These are phyloP conservation scores for Flaveria sonorensis DNA, from an alignment of 129 eudicot genomes.

Conservation along the genomic window DNA sequence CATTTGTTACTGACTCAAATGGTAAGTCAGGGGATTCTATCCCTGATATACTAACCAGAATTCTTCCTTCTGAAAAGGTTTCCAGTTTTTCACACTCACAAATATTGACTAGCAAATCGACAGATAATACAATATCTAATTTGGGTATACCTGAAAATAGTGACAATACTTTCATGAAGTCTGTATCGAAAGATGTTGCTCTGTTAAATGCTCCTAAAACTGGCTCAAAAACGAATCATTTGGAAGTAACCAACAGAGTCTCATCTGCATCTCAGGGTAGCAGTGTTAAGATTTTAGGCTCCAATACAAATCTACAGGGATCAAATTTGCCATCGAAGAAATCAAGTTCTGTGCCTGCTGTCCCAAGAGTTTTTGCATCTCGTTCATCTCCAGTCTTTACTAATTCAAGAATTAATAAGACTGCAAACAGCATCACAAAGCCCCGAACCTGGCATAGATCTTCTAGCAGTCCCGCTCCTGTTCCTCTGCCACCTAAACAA, in stretches of 20 bases:
- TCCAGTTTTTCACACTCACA: constrained; percentile 19
- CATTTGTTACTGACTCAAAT: constrained; percentile 21
- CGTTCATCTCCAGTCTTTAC: constrained; percentile 32
- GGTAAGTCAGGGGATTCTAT: constrained; percentile 33
- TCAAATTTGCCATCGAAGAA: constrained; percentile 39
- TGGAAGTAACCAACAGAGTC: constrained; percentile 20
- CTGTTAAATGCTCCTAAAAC: constrained; percentile 23
- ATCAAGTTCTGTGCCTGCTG: constrained; percentile 44
- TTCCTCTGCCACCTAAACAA: constrained; percentile 46
- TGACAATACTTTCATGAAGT: constrained; percentile 25
- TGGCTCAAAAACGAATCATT: constrained; percentile 29
- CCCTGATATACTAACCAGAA: constrained; percentile 30
- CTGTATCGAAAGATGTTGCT: constrained; percentile 34
- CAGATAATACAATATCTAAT: constrained; percentile 23
- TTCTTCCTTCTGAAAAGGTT: constrained; percentile 34
- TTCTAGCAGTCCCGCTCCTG: constrained; percentile 39
- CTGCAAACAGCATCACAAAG: constrained; percentile 44
- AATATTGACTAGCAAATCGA: constrained; percentile 26
- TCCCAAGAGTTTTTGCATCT: constrained; percentile 45
- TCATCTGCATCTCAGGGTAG: constrained; percentile 40
- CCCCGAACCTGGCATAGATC: constrained; percentile 88
- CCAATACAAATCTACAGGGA: constrained; percentile 34
- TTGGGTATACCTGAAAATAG: constrained; percentile 21
- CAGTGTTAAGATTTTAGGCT: constrained; percentile 25
- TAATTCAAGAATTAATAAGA: constrained; percentile 39